These are phyloP conservation scores for Eimeria sp. DNA, from an alignment of 169 alveolate genomes.

Conservation along the genomic window DNA sequence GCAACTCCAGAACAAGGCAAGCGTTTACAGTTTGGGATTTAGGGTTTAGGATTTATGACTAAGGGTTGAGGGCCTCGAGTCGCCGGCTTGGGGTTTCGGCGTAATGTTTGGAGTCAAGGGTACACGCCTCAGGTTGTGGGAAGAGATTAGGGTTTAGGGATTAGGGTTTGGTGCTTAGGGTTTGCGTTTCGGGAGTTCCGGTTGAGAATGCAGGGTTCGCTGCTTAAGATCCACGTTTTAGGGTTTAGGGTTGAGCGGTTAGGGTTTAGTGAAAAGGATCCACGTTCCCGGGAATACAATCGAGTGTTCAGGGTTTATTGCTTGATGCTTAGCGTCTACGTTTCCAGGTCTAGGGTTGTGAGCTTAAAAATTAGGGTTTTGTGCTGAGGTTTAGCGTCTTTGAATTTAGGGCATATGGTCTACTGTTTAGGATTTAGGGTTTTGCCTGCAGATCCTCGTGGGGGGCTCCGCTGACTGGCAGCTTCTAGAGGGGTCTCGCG, in stretches of 20 bases:
- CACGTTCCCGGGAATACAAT: neutral
- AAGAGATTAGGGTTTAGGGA: neutral
- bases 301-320: neutral
- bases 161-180: neutral
- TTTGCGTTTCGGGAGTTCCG: neutral
- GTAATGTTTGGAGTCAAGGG: neutral
- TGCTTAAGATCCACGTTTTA: neutral
- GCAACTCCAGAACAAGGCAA: constrained; percentile 53
- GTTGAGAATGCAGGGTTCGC: neutral
- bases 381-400: neutral
- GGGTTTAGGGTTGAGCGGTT: neutral
- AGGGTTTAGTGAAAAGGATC: neutral
- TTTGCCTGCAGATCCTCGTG: constrained; percentile 51
- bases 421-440: neutral
- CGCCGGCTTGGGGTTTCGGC: neutral
- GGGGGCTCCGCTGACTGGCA: constrained; percentile 59
- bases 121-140: too few relatives aligned
- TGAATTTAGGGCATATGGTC: neutral
- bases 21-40: neutral
- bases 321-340: neutral
- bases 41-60: constrained; percentile 25
- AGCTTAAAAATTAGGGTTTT: neutral
- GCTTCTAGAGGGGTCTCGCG: constrained; percentile 50
- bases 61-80: neutral
- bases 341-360: neutral